Base-by-base conservation (phyloP, 1,284 basidiomycete species). In the Neolentinus lepideus region DNA sequence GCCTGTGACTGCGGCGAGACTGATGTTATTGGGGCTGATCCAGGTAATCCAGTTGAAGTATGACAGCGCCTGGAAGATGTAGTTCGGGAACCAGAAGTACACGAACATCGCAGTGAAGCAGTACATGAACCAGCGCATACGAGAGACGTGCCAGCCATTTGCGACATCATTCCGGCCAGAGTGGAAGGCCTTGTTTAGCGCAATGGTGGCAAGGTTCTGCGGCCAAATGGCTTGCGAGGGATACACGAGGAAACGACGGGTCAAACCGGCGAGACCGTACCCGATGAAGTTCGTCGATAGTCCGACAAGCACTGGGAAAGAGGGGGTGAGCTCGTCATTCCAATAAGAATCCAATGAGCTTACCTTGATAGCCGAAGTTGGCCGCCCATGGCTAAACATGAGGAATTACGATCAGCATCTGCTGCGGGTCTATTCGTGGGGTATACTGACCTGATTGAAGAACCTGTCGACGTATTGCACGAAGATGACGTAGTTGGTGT, bases 11-110 rank as follows among this genome's bases (percentile, higher is more conserved):
- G 72, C 64, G 2, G 72, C 72, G 48, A 75, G 72, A 53, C 73
- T 67, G 53, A 77, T 65, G 62, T 80, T 80, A 43, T 75, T 66
- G 2, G 79, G 79, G 27, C 71, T 77, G 57, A 84, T 81, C 83
- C 84, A 87, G 64, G 81, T 83, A 21, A 81, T 71, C 75, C 80
- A 85, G 56, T 75, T 79, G 65, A 82, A 82, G 55, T 69, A 68
- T 16, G 65, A 66, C 22, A 75, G 67, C 0, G 68, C 70, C 38
- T 68, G 69, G 67, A 75, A 75, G 56, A 76, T 64, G 56, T 66
- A 71, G 50, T 63, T 66, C 19, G 71, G 70, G 65, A 75, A 69
- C 67, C 67, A 73, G 61, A 65, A 72, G 56, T 64, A 69, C 10
- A 59, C 16, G 19, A 52, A 52, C 70, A 73, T 72, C 16, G 56